Conservation (phyloP, 345 rosid species). For the Corchorus olitorius region DNA sequence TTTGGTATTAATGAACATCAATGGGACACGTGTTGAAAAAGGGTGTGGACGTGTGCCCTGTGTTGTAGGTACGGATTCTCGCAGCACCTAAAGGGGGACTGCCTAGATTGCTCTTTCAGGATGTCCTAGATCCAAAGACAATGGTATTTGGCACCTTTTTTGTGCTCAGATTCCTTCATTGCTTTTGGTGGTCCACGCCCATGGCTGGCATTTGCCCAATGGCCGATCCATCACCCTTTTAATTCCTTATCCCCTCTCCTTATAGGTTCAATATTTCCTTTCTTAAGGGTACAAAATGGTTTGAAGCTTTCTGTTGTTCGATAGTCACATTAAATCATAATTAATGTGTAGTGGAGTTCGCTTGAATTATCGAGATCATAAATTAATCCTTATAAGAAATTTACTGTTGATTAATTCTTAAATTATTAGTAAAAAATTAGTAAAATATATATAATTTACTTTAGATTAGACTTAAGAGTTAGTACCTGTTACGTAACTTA, state of each 20-base stretch:
- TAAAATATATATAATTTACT: too few relatives aligned
- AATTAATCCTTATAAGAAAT: too few relatives aligned
- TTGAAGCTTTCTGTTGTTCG: too few relatives aligned
- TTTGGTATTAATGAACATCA: neutral
- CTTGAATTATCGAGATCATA: too few relatives aligned
- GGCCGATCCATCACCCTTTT: neutral
- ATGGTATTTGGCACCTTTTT: conserved; percentile 11
- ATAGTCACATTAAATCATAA: too few relatives aligned
- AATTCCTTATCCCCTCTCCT: neutral
- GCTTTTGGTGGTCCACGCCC: conserved; percentile 8
- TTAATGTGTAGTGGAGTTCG: too few relatives aligned
- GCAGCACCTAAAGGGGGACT: conserved; percentile 2
- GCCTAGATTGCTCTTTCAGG: conserved; percentile 30
- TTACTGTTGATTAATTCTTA: too few relatives aligned
- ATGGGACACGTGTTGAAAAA: conserved; percentile 26
- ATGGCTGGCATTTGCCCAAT: neutral
- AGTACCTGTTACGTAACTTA: too few relatives aligned
- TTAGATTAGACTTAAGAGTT: too few relatives aligned
- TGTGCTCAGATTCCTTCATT: neutral
- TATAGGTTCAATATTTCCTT: neutral
- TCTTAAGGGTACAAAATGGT: neutral
- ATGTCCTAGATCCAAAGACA: conserved; percentile 56
- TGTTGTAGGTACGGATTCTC: conserved; percentile 28
- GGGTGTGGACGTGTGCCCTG: conserved; percentile 4
- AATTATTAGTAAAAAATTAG: too few relatives aligned